A percentile compares a stretch with the other conserved stretches of the same genome.
Evolutionary conservation across 805 yeast species (phyloP).

Genomic region (Tetrapisispora pingtungensis): DNA sequence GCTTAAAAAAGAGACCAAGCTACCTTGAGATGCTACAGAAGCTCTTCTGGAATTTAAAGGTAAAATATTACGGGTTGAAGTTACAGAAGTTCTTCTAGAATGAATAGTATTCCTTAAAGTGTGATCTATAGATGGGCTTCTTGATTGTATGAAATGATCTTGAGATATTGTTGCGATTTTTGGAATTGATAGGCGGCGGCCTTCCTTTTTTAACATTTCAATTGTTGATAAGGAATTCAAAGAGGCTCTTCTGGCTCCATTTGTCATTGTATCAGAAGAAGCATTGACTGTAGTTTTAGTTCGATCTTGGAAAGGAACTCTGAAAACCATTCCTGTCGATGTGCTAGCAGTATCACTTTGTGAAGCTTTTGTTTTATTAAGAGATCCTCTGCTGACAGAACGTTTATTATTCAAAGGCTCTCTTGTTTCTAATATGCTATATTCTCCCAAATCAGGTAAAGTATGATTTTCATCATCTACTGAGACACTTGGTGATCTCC

Average conservation of each 20-base stretch:
- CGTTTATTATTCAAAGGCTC: background rate
- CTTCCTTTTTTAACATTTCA: conserved; percentile 1
- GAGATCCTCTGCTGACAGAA: background rate
- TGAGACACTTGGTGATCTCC: background rate
- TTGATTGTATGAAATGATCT: background rate
- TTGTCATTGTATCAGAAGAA: background rate
- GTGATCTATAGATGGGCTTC: background rate
- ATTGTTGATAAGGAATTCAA: conserved; percentile 4
- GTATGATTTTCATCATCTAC: background rate
- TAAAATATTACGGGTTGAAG: conserved; percentile 9
- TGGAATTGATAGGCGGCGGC: conserved; percentile 24
- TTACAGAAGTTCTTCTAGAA: conserved; percentile 4
- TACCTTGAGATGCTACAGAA: conserved; percentile 29
- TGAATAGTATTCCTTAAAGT: background rate
- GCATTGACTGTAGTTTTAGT: background rate
- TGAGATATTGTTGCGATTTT: background rate
- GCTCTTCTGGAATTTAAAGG: conserved; percentile 30
- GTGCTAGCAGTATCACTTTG: conserved; percentile 19
- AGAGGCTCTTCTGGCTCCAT: conserved; percentile 11
- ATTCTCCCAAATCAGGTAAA: background rate
- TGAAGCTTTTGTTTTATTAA: background rate
- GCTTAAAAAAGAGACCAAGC: conserved; percentile 24
- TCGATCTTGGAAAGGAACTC: conserved; percentile 60
- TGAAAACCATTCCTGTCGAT: conserved; percentile 35
- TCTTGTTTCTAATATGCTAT: background rate